Evolutionary conservation across 441 rosid species (phyloP).

Genomic region (Eruca vesicaria): DNA sequence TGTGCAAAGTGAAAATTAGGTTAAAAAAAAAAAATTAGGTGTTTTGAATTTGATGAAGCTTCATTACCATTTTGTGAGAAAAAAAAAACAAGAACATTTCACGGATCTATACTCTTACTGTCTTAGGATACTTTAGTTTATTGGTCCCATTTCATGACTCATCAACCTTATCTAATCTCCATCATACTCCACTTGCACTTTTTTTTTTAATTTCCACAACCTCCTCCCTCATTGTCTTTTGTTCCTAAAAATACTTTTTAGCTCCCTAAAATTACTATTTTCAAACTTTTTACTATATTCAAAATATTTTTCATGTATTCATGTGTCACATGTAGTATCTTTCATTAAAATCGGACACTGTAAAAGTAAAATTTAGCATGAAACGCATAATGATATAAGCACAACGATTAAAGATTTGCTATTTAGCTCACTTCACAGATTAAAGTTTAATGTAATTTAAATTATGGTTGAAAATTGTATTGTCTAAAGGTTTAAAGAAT

Average conservation of each 20-base stretch:
- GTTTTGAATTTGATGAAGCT: background rate
- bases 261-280: background rate
- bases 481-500: background rate
- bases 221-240: background rate
- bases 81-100: background rate
- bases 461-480: background rate
- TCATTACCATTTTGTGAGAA: background rate
- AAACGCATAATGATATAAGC: background rate
- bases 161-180: constrained; percentile 32
- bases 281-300: background rate
- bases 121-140: constrained; percentile 3
- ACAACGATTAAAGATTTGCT: background rate
- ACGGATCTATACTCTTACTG: background rate
- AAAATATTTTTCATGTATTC: background rate
- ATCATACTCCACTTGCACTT: constrained; percentile 19
- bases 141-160: constrained; percentile 30
- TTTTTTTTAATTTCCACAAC: background rate
- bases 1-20: background rate
- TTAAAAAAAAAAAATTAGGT: too few species aligned
- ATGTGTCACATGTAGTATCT: background rate
- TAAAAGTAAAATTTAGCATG: background rate
- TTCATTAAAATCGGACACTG: background rate
- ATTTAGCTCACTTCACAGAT: background rate
- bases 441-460: background rate
- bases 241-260: background rate